Conservation (phyloP, 164 flowering plant genomes). For the Echeveria elegans region DNA sequence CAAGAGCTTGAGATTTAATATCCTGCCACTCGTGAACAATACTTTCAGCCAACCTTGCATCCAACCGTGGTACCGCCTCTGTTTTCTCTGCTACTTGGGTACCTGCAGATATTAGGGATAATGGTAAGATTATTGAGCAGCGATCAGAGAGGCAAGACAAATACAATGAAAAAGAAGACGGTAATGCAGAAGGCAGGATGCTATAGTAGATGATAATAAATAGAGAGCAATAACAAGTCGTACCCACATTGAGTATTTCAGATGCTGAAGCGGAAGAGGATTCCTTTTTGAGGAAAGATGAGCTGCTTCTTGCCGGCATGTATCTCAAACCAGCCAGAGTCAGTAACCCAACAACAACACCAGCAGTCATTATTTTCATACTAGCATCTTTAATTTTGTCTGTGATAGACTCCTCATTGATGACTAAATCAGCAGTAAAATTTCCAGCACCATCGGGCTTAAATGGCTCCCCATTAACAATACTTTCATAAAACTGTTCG, state of each 20-base stretch:
- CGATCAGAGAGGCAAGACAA: neutral
- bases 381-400: conserved; percentile 68
- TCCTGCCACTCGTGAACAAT: conserved; percentile 87
- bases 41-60: conserved; percentile 85
- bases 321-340: conserved; percentile 55
- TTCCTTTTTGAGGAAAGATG: conserved; percentile 27
- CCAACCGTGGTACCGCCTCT: conserved; percentile 65
- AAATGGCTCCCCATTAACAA: conserved; percentile 21
- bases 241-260: conserved; percentile 60
- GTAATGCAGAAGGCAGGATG: neutral
- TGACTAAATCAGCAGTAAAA: conserved; percentile 18
- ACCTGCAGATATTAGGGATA: conserved; percentile 17
- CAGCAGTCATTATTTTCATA: conserved; percentile 70
- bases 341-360: conserved; percentile 55
- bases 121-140: neutral
- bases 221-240: conserved; percentile 14
- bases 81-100: conserved; percentile 28
- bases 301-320: conserved; percentile 34
- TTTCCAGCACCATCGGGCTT: conserved; percentile 23
- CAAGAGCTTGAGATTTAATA: conserved; percentile 82
- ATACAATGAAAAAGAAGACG: neutral
- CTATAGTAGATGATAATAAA: neutral
- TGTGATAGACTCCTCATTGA: conserved; percentile 42
- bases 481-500: conserved; percentile 17
- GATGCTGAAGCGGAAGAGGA: conserved; percentile 47